These are phyloP conservation scores for Nicotiana tabacum DNA, from an alignment of 257 asterid genomes.

Conservation along the genomic window DNA sequence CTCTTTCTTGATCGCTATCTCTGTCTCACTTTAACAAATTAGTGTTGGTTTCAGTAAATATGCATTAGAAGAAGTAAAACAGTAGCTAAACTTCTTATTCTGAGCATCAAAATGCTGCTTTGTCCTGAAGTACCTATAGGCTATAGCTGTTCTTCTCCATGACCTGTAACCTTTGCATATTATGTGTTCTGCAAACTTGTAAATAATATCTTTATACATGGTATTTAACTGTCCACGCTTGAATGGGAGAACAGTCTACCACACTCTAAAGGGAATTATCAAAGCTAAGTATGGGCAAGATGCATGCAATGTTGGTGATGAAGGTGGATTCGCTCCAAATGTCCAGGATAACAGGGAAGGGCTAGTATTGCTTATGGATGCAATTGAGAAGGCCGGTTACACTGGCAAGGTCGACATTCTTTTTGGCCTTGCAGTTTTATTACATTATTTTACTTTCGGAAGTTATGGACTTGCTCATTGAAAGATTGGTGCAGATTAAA, in stretches of 20 bases:
- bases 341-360: slow-evolving; percentile 99
- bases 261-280: slow-evolving; percentile 86
- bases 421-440: background rate
- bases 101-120: background rate
- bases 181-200: background rate
- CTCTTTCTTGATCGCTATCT: background rate
- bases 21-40: background rate
- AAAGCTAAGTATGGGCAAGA: slow-evolving; percentile 97
- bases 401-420: slow-evolving; percentile 59
- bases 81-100: background rate
- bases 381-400: slow-evolving; percentile 94
- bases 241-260: slow-evolving; percentile 62
- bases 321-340: slow-evolving; percentile 98
- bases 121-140: background rate
- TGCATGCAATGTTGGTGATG: slow-evolving; percentile 99
- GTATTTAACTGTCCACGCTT: background rate
- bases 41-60: slow-evolving; percentile 1
- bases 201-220: background rate
- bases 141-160: too few relatives aligned
- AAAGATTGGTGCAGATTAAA: slow-evolving; percentile 58
- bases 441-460: background rate
- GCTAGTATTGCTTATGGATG: slow-evolving; percentile 81
- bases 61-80: background rate
- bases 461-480: slow-evolving; percentile 2
- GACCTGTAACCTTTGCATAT: background rate